Conservation (phyloP, 2,329 filamentous ascomycete species). For the Lecanosticta acicola region DNA sequence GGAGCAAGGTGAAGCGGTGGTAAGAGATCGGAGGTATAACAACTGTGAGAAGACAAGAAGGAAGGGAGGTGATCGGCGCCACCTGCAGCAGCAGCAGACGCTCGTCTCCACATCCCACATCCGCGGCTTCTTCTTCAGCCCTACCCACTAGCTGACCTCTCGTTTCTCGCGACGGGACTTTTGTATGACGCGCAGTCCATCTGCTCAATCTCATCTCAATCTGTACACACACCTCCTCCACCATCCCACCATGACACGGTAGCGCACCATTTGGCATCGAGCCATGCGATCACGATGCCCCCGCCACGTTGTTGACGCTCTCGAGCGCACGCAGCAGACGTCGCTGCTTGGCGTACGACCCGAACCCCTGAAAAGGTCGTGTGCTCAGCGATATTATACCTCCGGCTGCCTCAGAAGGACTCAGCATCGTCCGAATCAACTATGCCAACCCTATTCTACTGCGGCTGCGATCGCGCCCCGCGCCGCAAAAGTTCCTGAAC, state of each 20-base stretch:
- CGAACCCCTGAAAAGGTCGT: conserved; percentile 24
- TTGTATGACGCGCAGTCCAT: neutral
- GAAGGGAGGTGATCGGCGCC: neutral
- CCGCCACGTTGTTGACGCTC: conserved; percentile 25
- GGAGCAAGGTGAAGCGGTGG: too few species aligned
- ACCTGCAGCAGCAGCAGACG: too few species aligned
- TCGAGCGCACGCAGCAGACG: conserved; percentile 34
- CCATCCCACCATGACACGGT: conserved; percentile 7
- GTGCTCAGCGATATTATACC: conserved; percentile 25
- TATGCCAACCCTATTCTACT: conserved; percentile 1
- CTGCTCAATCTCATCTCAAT: neutral
- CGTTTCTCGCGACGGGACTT: neutral
- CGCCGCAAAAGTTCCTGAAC: conserved; percentile 3
- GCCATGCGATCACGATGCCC: conserved; percentile 32
- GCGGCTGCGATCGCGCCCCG: conserved; percentile 7
- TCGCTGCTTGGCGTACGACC: conserved; percentile 32
- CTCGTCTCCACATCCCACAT: too few species aligned
- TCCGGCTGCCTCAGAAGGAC: neutral
- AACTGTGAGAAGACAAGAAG: too few species aligned
- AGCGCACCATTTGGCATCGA: conserved; percentile 1
- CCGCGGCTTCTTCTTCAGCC: neutral
- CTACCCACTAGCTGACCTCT: neutral
- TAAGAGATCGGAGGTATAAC: too few species aligned
- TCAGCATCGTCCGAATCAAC: neutral
- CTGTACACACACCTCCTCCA: neutral